phyloP scores from a whole-genome alignment of 768 basidiomycete genomes.

The Naganishia kalamii region DNA sequence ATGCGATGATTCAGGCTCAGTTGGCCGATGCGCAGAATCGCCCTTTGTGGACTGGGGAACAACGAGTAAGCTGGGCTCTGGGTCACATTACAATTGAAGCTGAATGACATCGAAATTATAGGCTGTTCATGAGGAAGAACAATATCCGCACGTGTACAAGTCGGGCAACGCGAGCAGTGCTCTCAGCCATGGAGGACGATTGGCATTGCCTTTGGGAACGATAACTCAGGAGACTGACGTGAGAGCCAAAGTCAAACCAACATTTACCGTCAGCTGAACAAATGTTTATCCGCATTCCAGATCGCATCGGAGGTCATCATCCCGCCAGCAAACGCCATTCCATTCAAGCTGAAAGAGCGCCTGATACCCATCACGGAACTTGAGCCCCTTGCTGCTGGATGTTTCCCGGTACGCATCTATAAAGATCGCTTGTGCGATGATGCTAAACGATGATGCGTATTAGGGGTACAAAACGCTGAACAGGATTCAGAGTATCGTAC shows the following conservation, averaged over 20 bases:
- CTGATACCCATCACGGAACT: slow-evolving; percentile 66
- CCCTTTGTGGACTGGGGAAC: slow-evolving; percentile 19
- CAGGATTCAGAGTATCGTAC: slow-evolving; percentile 91
- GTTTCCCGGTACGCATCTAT: slow-evolving; percentile 64
- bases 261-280: not conserved
- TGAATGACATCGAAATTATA: not conserved
- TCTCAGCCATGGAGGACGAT: slow-evolving; percentile 68
- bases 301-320: slow-evolving; percentile 82
- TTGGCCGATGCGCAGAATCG: slow-evolving; percentile 31
- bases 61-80: not conserved
- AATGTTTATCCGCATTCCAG: slow-evolving; percentile 48
- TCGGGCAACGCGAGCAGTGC: slow-evolving; percentile 62
- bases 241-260: slow-evolving; percentile 4
- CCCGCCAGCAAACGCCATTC: slow-evolving; percentile 73
- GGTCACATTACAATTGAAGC: not conserved
- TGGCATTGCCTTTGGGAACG: slow-evolving; percentile 78
- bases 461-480: slow-evolving; percentile 79
- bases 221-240: slow-evolving; percentile 64
- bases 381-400: slow-evolving; percentile 68
- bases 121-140: slow-evolving; percentile 46
- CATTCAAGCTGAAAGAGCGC: slow-evolving; percentile 64
- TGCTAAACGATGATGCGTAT: slow-evolving; percentile 39
- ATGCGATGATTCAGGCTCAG: slow-evolving; percentile 42
- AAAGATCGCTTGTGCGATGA: not conserved
- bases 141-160: slow-evolving; percentile 78